Conservation (phyloP, 495 filamentous ascomycete species). For the Melanomma pulvis-pyrius region DNA sequence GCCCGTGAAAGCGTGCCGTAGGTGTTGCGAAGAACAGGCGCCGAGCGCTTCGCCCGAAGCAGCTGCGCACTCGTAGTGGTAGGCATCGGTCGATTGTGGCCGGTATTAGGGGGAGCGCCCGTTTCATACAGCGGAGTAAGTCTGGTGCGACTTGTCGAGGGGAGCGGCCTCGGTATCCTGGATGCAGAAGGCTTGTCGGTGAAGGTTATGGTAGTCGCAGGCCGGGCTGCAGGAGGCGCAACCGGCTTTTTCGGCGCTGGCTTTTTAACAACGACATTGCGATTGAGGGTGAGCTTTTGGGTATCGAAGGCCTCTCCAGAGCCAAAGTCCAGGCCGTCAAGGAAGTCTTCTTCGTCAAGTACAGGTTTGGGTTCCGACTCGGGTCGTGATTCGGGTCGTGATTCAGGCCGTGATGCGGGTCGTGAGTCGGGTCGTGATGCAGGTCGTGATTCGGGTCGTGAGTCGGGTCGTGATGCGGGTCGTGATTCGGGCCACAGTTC, state of each 20-base stretch:
- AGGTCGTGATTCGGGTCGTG: no score
- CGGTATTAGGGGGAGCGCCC: constrained; percentile 69
- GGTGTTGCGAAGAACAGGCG: constrained; percentile 72
- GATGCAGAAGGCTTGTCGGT: constrained; percentile 67
- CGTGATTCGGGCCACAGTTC: neutral
- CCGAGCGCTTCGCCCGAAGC: constrained; percentile 82
- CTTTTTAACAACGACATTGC: constrained; percentile 94
- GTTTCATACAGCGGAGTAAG: constrained; percentile 93
- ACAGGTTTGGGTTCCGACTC: constrained; percentile 43
- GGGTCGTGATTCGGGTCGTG: no score
- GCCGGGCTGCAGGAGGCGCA: constrained; percentile 57
- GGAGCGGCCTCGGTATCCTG: constrained; percentile 58
- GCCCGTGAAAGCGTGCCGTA: constrained; percentile 48
- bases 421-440: neutral
- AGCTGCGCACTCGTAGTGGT: constrained; percentile 73
- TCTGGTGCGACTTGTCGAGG: constrained; percentile 68
- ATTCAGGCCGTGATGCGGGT: no score
- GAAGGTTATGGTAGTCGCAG: constrained; percentile 86
- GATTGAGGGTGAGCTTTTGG: constrained; percentile 81
- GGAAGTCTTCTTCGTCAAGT: constrained; percentile 75
- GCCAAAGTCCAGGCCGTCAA: constrained; percentile 85
- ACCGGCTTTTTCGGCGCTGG: constrained; percentile 56
- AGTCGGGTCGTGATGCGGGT: constrained; percentile 2
- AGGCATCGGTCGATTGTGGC: constrained; percentile 67
- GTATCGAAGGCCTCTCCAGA: constrained; percentile 78